phyloP scores from a whole-genome alignment of 2,329 filamentous ascomycete species.

The Daldinia sp. region DNA sequence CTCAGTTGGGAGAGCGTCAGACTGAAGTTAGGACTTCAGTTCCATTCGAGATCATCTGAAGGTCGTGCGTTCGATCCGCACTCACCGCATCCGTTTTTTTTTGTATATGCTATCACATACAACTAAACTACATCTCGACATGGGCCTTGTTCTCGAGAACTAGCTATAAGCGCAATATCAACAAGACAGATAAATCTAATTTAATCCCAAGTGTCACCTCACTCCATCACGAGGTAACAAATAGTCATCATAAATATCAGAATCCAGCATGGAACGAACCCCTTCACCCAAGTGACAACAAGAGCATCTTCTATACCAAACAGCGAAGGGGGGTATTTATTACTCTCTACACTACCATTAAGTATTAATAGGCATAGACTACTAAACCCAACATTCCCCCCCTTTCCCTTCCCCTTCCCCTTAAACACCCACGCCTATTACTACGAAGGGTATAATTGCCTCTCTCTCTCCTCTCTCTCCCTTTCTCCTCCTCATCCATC shows the following conservation, averaged over 20 bases:
- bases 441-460: conserved; percentile 34
- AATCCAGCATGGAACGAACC: background rate
- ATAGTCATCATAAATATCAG: background rate
- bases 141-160: no score
- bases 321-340: conserved; percentile 36
- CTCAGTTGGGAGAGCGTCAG: conserved; percentile 26
- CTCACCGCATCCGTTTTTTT: no score
- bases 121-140: no score
- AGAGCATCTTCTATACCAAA: background rate
- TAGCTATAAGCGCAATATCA: no score
- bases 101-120: no score
- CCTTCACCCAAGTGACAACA: background rate
- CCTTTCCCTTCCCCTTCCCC: background rate
- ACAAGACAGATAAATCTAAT: no score
- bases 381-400: conserved; percentile 8
- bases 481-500: conserved; percentile 18
- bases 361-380: conserved; percentile 22
- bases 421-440: conserved; percentile 17
- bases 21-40: conserved; percentile 21
- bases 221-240: no score
- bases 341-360: conserved; percentile 33
- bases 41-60: conserved; percentile 14
- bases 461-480: no score
- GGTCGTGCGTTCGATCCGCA: conserved; percentile 33
- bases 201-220: no score